Base-by-base conservation (phyloP, 1,284 basidiomycete species). In the Cutaneotrichosporon arboriforme region DNA sequence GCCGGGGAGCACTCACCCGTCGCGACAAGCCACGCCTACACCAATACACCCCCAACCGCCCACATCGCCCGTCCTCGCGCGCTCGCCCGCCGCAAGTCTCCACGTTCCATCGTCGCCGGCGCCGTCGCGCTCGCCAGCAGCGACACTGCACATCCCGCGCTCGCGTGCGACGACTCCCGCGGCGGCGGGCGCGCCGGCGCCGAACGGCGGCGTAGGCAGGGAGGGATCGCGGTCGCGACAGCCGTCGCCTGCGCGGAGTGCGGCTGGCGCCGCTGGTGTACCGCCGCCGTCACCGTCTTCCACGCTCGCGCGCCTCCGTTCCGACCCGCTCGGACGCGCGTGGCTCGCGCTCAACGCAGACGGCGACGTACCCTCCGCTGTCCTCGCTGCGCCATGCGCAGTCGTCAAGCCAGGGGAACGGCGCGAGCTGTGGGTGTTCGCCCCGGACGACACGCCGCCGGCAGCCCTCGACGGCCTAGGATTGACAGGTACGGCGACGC, bases 271-370 rank as follows among this genome's bases (percentile, higher is more conserved):
- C 33, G 4, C 34, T 18, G 14, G n/a, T n/a, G n/a, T n/a, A n/a
- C 5, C 22, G 33, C 18, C 33, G 18, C 46, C 42, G 5, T 23
- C 26, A 12, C 42, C 42, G 17, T 37, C 54, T 3, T 9, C 21
- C 17, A 33, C 35, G 21, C 31, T 50, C 26, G 40, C 20, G 10
- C 43, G 57, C 39, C 50, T 59, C 9, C 57, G 57, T 8, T 15
- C 45, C 21, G 62, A 66, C 33, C 53, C 62, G 2, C 41, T 66
- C 22, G 67, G 67, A 42, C 39, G 33, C 23, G 61, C 57, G 10
- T 67, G 67, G 67, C 45, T 58, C 13, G 47, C 46, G 1, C 18
- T 69, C 41, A 65, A 64, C 42, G 38, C 54, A 31, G 36, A 36
- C 22, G 46, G 18, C 20, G 46, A 51, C 18, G 39, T 40, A 7